Conservation (phyloP, 257 asterid genomes). For the Solanum gracilifrons region DNA sequence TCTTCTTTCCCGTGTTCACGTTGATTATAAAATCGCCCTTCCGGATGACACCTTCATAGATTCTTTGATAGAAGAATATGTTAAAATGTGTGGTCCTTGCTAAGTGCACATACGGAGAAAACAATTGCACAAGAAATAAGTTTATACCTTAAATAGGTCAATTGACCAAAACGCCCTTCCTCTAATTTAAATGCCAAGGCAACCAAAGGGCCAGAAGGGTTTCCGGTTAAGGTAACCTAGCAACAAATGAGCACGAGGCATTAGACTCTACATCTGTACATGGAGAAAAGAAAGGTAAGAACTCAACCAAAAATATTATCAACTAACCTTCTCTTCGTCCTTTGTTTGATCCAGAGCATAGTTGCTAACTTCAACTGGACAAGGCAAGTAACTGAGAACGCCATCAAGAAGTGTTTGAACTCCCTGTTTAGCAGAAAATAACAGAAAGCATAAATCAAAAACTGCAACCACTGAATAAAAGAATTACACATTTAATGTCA, state of each 20-base stretch:
- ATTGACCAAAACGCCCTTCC: slow-evolving; percentile 93
- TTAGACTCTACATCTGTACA: not conserved
- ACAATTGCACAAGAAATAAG: not conserved
- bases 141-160: slow-evolving; percentile 80
- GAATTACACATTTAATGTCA: not conserved
- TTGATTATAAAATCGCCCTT: slow-evolving; percentile 86
- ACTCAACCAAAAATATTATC: not conserved
- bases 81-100: not conserved
- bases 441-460: slow-evolving; percentile 1
- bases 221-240: slow-evolving; percentile 75
- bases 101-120: not conserved
- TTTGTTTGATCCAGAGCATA: slow-evolving; percentile 90
- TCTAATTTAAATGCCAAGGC: slow-evolving; percentile 96
- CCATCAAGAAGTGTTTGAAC: slow-evolving; percentile 97
- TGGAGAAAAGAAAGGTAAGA: slow-evolving; percentile 1
- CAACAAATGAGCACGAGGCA: slow-evolving; percentile 5
- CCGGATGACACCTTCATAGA: slow-evolving; percentile 90
- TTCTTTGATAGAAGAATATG: slow-evolving; percentile 37
- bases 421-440: slow-evolving; percentile 47
- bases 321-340: slow-evolving; percentile 74
- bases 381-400: slow-evolving; percentile 83
- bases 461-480: not conserved
- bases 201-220: slow-evolving; percentile 87
- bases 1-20: slow-evolving; percentile 86
- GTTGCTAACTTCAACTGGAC: slow-evolving; percentile 77